Conservation (phyloP, 163 green algal genomes). For the Volvox carteri region DNA sequence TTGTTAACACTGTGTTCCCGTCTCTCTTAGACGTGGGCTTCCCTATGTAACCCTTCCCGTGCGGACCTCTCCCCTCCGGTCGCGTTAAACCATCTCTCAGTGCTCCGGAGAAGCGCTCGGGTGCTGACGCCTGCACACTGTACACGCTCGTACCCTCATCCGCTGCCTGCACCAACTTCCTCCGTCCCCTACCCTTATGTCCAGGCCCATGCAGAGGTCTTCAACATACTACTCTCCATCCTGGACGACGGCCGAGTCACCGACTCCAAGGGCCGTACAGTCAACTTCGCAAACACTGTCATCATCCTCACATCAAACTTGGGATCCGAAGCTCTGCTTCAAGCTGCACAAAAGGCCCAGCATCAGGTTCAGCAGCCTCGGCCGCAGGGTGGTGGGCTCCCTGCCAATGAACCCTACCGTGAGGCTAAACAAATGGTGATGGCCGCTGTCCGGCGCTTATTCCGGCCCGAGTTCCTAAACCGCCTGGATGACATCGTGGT, state of each 20-base stretch:
- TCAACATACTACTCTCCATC: constrained; percentile 87
- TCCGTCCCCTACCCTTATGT: no score
- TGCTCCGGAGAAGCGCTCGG: no score
- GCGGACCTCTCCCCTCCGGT: no score
- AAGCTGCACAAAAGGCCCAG: not conserved
- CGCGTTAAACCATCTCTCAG: no score
- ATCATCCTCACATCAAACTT: constrained; percentile 96
- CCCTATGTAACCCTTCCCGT: no score
- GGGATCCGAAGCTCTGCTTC: constrained; percentile 64
- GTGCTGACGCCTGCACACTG: no score
- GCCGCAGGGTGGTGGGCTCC: not conserved
- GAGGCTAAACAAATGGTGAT: constrained; percentile 49
- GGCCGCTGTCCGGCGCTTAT: constrained; percentile 71
- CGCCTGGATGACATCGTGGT: constrained; percentile 81
- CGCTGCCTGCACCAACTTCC: no score
- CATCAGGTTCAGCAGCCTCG: not conserved
- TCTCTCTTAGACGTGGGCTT: no score
- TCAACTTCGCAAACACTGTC: constrained; percentile 91
- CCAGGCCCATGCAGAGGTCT: constrained; percentile 78
- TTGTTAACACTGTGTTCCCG: no score
- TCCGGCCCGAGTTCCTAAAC: constrained; percentile 87
- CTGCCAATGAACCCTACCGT: not conserved
- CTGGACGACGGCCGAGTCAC: constrained; percentile 93
- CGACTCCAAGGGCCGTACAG: constrained; percentile 89
- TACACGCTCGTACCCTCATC: no score